A percentile compares a stretch with the other conserved stretches of the same genome.
Evolutionary conservation across 306 rosid species (phyloP).

Genomic region (barrel medic (Medicago truncatula)): DNA sequence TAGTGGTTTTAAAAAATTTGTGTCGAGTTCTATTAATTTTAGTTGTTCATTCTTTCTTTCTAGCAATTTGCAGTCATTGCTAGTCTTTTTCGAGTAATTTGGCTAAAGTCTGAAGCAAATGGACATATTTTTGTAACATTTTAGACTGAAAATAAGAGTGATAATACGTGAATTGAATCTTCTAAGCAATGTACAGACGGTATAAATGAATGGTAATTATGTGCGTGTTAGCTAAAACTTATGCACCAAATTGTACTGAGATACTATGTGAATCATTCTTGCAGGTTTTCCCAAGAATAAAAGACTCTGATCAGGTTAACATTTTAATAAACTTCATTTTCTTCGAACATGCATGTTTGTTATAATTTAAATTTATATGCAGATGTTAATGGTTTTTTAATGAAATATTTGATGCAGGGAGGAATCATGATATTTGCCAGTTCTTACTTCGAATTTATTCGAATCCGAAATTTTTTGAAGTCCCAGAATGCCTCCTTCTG

Average conservation of each 20-base stretch:
- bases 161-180: neutral
- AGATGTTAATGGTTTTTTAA: conserved; percentile 8
- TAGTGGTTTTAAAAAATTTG: conserved; percentile 7
- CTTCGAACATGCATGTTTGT: conserved; percentile 19
- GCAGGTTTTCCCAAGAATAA: conserved; percentile 90
- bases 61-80: conserved; percentile 15
- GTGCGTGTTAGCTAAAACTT: neutral
- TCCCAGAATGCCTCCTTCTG: conserved; percentile 86
- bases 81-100: neutral
- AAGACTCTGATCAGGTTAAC: conserved; percentile 75
- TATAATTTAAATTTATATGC: conserved; percentile 5
- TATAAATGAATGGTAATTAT: neutral
- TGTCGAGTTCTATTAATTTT: conserved; percentile 15
- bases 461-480: conserved; percentile 83
- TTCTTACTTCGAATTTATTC: conserved; percentile 81
- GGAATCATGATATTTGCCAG: conserved; percentile 85
- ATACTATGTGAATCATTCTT: conserved; percentile 40
- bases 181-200: neutral
- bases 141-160: conserved; percentile 2
- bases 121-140: conserved; percentile 12
- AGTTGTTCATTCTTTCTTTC: conserved; percentile 21
- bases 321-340: conserved; percentile 7
- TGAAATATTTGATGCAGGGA: conserved; percentile 64
- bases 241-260: conserved; percentile 11
- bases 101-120: conserved; percentile 29